phyloP scores from a whole-genome alignment of 2,329 filamentous ascomycete species.

The Fusarium sp. region DNA sequence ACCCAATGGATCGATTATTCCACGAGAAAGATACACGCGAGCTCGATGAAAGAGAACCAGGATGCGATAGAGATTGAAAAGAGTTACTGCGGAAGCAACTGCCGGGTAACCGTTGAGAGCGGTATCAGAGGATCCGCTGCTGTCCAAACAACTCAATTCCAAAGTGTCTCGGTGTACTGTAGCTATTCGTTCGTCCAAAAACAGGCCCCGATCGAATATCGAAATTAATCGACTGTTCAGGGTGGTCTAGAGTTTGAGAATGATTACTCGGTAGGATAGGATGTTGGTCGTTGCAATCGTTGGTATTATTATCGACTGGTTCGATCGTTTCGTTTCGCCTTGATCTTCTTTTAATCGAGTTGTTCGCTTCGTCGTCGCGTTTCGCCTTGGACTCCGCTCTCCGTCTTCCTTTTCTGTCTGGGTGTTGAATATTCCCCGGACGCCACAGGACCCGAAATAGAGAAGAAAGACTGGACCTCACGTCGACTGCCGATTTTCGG shows the following conservation, averaged over 20 bases:
- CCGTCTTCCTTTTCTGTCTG: constrained; percentile 22
- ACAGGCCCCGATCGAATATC: constrained; percentile 26
- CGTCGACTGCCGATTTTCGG: constrained; percentile 12
- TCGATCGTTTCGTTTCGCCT: constrained; percentile 26
- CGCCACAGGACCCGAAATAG: constrained; percentile 25
- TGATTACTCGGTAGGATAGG: constrained; percentile 15
- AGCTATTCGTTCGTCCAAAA: constrained; percentile 24
- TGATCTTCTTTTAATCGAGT: constrained; percentile 18
- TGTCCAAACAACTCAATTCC: constrained; percentile 28
- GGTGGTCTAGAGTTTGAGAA: constrained; percentile 29
- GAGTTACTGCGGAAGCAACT: constrained; percentile 8
- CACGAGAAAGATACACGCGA: constrained; percentile 32
- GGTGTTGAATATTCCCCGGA: constrained; percentile 23
- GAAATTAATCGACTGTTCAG: constrained; percentile 28
- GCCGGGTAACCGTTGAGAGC: constrained; percentile 12
- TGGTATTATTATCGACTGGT: constrained; percentile 18
- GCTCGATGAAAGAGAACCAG: constrained; percentile 32
- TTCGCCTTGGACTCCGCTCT: constrained; percentile 34
- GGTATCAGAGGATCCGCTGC: constrained; percentile 13
- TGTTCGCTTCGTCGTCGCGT: constrained; percentile 20
- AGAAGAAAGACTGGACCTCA: constrained; percentile 10
- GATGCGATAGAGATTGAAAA: constrained; percentile 18
- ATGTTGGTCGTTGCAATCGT: constrained; percentile 16
- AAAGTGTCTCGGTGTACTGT: constrained; percentile 8
- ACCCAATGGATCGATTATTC: constrained; percentile 34